Evolutionary conservation across 2,329 filamentous ascomycete species (phyloP).

Genomic region (Ophiostoma ips): DNA sequence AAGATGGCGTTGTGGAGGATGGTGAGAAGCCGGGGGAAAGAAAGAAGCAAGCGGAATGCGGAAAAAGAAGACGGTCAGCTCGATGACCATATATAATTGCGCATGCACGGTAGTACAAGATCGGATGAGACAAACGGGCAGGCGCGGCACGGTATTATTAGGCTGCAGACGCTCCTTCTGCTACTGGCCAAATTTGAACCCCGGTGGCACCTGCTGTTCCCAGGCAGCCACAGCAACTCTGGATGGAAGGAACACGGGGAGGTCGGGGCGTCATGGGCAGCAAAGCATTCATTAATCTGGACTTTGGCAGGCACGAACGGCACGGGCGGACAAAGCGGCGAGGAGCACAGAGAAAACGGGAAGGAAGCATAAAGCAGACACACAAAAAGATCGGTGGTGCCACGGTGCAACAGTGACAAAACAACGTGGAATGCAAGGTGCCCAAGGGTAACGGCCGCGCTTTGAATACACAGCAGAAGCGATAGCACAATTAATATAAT

Average conservation of each 20-base stretch:
- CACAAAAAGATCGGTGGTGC: not conserved
- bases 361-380: not conserved
- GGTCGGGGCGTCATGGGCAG: not conserved
- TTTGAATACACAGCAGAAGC: not conserved
- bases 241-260: not conserved
- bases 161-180: not conserved
- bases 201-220: not conserved
- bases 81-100: not conserved
- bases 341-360: not conserved
- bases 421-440: not conserved
- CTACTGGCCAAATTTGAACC: constrained; percentile 2
- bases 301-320: not conserved
- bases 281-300: no score
- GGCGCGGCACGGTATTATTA: constrained; percentile 4
- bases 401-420: constrained; percentile 1
- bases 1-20: not conserved
- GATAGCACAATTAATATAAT: no score
- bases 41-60: not conserved
- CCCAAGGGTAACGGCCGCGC: not conserved
- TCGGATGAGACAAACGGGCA: constrained; percentile 2
- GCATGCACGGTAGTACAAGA: not conserved
- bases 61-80: not conserved
- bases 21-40: not conserved
- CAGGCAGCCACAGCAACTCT: constrained; percentile 4
- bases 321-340: not conserved